Percentiles rank a stretch among this genome's conserved stretches.
Evolutionary conservation across 2,329 filamentous ascomycete genomes (phyloP).

Genomic region (Elsinoe perseae): DNA sequence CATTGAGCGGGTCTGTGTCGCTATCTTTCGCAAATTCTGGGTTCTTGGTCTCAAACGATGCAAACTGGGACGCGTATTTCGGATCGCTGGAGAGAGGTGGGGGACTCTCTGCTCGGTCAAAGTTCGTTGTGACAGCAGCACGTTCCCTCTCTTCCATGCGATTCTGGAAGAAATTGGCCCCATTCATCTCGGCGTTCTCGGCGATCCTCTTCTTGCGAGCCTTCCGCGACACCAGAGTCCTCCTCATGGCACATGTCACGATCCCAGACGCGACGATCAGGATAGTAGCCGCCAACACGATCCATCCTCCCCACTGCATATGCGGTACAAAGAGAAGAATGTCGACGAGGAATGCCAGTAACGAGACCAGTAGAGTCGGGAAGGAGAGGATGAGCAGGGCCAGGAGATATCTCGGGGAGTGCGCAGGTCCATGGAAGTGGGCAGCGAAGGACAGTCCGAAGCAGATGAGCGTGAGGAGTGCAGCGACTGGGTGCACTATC

Average conservation of each 20-base stretch:
- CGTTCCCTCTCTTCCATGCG: slow-evolving; percentile 33
- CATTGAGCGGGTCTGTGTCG: slow-evolving; percentile 63
- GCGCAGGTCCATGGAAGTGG: slow-evolving; percentile 79
- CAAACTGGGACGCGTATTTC: slow-evolving; percentile 44
- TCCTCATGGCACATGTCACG: slow-evolving; percentile 88
- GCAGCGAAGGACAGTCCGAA: slow-evolving; percentile 70
- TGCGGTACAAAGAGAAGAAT: slow-evolving; percentile 92
- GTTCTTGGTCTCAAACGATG: slow-evolving; percentile 56
- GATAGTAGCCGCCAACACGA: slow-evolving; percentile 83
- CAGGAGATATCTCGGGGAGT: slow-evolving; percentile 83
- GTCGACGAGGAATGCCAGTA: slow-evolving; percentile 87
- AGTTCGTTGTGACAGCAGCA: slow-evolving; percentile 21
- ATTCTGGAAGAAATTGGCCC: slow-evolving; percentile 71
- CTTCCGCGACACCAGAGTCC: slow-evolving; percentile 83
- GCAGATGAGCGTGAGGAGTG: slow-evolving; percentile 76
- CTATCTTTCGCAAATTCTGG: slow-evolving; percentile 39
- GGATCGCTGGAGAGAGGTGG: slow-evolving; percentile 48
- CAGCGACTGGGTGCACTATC: slow-evolving; percentile 86
- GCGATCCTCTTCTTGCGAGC: slow-evolving; percentile 86
- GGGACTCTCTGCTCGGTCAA: slow-evolving; percentile 45
- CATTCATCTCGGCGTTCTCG: slow-evolving; percentile 95
- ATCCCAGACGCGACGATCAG: slow-evolving; percentile 73
- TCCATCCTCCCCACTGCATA: slow-evolving; percentile 86
- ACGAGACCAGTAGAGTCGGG: slow-evolving; percentile 71
- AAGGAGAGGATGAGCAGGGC: slow-evolving; percentile 78